phyloP scores from a whole-genome alignment of 768 basidiomycete genomes.

The Tylopilus vinaceipallidus region DNA sequence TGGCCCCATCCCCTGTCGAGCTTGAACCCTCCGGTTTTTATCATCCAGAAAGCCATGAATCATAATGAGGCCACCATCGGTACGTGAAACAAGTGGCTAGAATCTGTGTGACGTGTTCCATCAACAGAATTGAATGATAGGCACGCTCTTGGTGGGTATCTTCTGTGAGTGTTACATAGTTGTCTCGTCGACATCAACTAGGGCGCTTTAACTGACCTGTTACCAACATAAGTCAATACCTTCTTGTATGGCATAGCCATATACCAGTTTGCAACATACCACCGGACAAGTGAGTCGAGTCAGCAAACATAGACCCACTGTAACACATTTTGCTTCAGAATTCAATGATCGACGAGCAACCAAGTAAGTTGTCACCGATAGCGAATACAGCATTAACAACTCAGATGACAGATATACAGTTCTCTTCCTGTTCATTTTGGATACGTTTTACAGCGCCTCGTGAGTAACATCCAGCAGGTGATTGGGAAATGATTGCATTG shows the following conservation, averaged over 20 bases:
- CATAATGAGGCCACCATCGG: conserved; percentile 3
- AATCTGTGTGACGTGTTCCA: not conserved
- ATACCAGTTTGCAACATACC: not conserved
- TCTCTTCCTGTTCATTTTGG: not conserved
- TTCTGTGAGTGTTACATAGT: not conserved
- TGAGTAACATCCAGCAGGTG: not conserved
- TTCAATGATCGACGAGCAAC: not conserved
- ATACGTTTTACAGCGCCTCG: not conserved
- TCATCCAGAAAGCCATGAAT: no score
- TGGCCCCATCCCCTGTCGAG: not conserved
- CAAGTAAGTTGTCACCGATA: not conserved
- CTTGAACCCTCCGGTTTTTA: no score
- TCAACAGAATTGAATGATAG: not conserved
- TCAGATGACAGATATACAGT: not conserved
- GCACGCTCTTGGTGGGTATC: not conserved
- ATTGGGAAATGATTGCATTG: no score
- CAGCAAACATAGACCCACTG: not conserved
- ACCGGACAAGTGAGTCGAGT: not conserved
- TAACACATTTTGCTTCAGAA: not conserved
- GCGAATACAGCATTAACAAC: not conserved
- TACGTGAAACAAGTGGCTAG: not conserved
- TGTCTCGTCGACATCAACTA: no score
- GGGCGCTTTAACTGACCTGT: not conserved
- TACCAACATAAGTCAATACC: not conserved
- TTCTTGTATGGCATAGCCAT: not conserved